Evolutionary conservation across 306 rosid species (phyloP).

Genomic region (Arachis hypogaea): DNA sequence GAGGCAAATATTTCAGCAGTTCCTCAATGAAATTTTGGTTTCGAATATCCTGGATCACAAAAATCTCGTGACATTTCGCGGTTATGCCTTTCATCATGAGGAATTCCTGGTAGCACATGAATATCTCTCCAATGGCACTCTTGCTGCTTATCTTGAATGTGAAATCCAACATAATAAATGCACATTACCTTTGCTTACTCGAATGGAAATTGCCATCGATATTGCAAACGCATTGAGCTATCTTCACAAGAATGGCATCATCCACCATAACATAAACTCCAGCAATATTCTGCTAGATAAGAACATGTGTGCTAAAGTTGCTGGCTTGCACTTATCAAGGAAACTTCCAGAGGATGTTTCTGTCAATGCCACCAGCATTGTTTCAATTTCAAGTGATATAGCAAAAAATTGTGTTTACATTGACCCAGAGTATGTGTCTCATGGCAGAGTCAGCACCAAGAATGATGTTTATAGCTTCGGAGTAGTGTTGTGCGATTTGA

Average conservation of each 20-base stretch:
- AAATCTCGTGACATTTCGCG: slow-evolving; percentile 37
- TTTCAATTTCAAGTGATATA: slow-evolving; percentile 1
- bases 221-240: slow-evolving; percentile 30
- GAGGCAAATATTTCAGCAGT: slow-evolving; percentile 6
- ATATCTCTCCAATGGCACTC: slow-evolving; percentile 33
- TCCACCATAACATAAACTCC: slow-evolving; percentile 28
- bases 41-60: slow-evolving; percentile 24
- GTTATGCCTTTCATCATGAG: not conserved
- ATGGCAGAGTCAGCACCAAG: slow-evolving; percentile 13
- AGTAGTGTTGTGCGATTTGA: slow-evolving; percentile 33
- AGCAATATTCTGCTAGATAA: slow-evolving; percentile 34
- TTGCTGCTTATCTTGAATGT: slow-evolving; percentile 26
- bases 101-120: slow-evolving; percentile 33
- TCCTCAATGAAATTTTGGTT: slow-evolving; percentile 8
- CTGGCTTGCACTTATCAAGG: not conserved
- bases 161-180: not conserved
- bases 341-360: slow-evolving; percentile 27
- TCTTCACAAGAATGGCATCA: slow-evolving; percentile 36
- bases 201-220: slow-evolving; percentile 39
- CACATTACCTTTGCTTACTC: slow-evolving; percentile 8
- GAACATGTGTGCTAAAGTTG: slow-evolving; percentile 30
- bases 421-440: slow-evolving; percentile 29
- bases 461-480: slow-evolving; percentile 43
- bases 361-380: not conserved
- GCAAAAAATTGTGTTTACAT: slow-evolving; percentile 26